phyloP scores from a whole-genome alignment of 2,329 filamentous ascomycete species.

The Rutstroemia sydowiana region DNA sequence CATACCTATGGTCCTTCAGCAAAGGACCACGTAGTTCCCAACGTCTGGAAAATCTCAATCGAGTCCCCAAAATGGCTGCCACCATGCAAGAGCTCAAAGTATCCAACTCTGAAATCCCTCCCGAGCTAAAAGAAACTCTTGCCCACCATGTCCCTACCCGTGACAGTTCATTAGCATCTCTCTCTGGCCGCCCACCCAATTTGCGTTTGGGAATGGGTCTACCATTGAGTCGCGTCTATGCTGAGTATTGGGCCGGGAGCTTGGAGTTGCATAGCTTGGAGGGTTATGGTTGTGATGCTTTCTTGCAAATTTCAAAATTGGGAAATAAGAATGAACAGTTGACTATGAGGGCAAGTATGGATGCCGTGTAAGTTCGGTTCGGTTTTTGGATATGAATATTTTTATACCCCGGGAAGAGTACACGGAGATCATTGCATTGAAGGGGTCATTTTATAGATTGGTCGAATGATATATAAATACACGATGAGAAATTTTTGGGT shows the following conservation, averaged over 20 bases:
- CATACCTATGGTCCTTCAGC: constrained; percentile 93
- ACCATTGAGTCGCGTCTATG: constrained; percentile 88
- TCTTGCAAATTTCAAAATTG: constrained; percentile 90
- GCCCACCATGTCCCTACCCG: constrained; percentile 11
- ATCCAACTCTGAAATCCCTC: constrained; percentile 30
- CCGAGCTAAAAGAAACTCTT: background rate
- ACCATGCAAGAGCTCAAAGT: constrained; percentile 80
- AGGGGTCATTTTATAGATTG: background rate
- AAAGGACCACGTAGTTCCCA: constrained; percentile 77
- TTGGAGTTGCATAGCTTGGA: constrained; percentile 87
- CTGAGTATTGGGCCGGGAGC: constrained; percentile 95
- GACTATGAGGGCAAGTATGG: constrained; percentile 68
- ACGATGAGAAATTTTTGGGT: background rate
- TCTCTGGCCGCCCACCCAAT: constrained; percentile 79
- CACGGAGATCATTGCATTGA: background rate
- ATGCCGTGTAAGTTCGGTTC: constrained; percentile 46
- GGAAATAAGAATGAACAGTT: constrained; percentile 98
- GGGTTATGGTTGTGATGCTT: constrained; percentile 92
- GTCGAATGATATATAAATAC: background rate
- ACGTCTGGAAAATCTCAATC: constrained; percentile 74
- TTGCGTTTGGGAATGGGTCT: constrained; percentile 86
- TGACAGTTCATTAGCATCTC: constrained; percentile 59
- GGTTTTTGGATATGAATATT: constrained; percentile 1
- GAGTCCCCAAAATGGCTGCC: constrained; percentile 85
- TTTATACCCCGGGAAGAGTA: background rate